Evolutionary conservation across 1,139 yeast genomes (phyloP).

Genomic region (Diutina pseudorugosa): DNA sequence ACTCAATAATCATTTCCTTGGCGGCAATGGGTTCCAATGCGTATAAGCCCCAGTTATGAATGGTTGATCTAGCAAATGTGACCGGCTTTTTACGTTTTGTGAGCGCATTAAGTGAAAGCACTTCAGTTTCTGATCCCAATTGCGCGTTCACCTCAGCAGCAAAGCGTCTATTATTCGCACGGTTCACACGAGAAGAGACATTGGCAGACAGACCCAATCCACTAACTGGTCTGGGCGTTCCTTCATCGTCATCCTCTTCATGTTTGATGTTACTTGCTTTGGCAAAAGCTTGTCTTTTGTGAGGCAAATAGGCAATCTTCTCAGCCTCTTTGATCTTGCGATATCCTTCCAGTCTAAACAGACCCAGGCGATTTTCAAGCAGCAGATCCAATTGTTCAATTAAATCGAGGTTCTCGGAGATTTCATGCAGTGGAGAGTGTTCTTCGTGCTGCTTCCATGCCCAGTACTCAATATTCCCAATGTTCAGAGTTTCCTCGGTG

Average conservation of each 20-base stretch:
- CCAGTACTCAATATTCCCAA: slow-evolving; percentile 45
- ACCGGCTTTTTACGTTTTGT: slow-evolving; percentile 90
- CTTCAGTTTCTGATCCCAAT: slow-evolving; percentile 73
- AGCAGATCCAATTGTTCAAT: slow-evolving; percentile 6
- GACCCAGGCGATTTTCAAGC: slow-evolving; percentile 40
- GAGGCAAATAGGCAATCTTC: slow-evolving; percentile 71
- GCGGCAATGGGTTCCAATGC: slow-evolving; percentile 92
- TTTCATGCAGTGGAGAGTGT: not conserved
- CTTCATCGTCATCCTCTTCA: not conserved
- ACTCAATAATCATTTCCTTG: slow-evolving; percentile 94
- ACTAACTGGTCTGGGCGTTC: not conserved
- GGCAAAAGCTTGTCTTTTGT: slow-evolving; percentile 32
- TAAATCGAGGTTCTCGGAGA: not conserved
- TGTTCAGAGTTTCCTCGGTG: slow-evolving; percentile 12
- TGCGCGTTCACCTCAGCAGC: slow-evolving; percentile 87
- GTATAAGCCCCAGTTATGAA: slow-evolving; percentile 96
- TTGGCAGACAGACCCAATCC: slow-evolving; percentile 2
- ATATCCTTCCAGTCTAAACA: slow-evolving; percentile 69
- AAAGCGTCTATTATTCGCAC: slow-evolving; percentile 81
- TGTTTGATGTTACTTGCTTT: not conserved
- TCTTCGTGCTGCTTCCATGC: slow-evolving; percentile 47
- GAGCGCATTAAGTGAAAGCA: slow-evolving; percentile 61
- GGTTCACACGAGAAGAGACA: slow-evolving; percentile 57
- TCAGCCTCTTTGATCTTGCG: slow-evolving; percentile 59
- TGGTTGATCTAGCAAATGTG: slow-evolving; percentile 89